phyloP scores from a whole-genome alignment of 352 stramenopile genomes.

The Pythium grandisporangium region DNA sequence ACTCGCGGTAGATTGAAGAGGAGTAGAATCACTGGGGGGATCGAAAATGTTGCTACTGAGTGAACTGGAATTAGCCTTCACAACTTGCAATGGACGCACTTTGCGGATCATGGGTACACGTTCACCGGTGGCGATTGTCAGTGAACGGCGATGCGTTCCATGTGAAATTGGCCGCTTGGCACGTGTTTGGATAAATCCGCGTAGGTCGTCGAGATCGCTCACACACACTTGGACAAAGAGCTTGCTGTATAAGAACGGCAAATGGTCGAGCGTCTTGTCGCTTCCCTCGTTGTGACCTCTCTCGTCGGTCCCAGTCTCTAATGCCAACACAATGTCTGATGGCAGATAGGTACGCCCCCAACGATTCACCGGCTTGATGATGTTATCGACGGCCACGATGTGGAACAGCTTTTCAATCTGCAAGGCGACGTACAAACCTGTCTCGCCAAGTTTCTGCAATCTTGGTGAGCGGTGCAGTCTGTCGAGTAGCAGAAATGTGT shows the following conservation, averaged over 20 bases:
- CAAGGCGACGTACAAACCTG: conserved; percentile 37
- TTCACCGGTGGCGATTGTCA: conserved; percentile 4
- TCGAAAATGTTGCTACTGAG: no score
- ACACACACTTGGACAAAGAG: conserved; percentile 63
- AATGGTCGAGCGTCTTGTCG: conserved; percentile 10
- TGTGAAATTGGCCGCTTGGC: conserved; percentile 21
- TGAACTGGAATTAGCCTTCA: conserved; percentile 5
- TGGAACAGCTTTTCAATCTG: conserved; percentile 58
- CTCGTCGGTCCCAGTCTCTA: conserved; percentile 2
- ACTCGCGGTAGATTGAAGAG: no score
- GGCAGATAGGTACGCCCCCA: conserved; percentile 2
- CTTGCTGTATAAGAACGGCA: conserved; percentile 60
- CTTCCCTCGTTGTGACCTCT: conserved; percentile 6
- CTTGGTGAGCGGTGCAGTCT: conserved; percentile 33
- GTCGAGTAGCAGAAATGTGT: conserved; percentile 30
- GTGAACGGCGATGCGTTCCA: conserved; percentile 1
- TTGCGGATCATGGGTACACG: conserved; percentile 32
- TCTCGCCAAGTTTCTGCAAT: conserved; percentile 36
- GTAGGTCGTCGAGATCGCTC: conserved; percentile 41
- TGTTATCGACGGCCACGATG: conserved; percentile 20
- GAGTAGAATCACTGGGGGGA: no score
- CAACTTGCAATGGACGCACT: conserved; percentile 40
- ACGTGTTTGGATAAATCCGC: conserved; percentile 43
- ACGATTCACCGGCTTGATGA: neutral
- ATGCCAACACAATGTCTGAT: conserved; percentile 1